phyloP scores from a whole-genome alignment of 2,329 filamentous ascomycete species.

The Epichloe gansuensis region DNA sequence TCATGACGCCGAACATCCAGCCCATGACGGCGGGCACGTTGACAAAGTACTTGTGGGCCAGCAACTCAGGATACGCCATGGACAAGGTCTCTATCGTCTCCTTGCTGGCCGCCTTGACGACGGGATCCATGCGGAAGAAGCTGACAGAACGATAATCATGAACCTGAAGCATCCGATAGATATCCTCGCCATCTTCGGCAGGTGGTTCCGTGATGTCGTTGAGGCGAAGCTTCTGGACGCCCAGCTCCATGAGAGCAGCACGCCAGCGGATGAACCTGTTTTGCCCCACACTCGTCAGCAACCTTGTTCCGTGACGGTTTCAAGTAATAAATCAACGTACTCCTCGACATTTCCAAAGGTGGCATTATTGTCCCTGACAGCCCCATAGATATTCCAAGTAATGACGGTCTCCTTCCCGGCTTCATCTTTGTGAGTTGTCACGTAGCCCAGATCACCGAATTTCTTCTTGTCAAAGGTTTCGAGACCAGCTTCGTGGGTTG shows the following conservation, averaged over 20 bases:
- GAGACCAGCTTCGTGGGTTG: conserved; percentile 56
- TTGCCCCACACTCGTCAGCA: background rate
- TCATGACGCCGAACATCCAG: conserved; percentile 68
- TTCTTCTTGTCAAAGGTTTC: conserved; percentile 53
- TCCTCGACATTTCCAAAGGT: conserved; percentile 75
- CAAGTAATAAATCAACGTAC: conserved; percentile 30
- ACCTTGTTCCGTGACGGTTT: background rate
- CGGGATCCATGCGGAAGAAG: conserved; percentile 71
- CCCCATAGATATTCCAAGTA: conserved; percentile 90
- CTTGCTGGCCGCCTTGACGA: conserved; percentile 62
- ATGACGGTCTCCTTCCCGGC: conserved; percentile 50
- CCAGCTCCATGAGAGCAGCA: conserved; percentile 79
- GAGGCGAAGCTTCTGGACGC: conserved; percentile 63
- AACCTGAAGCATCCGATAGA: conserved; percentile 83
- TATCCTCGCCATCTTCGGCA: conserved; percentile 62
- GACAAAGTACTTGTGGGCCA: conserved; percentile 83
- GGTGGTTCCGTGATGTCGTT: conserved; percentile 56
- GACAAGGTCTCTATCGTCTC: conserved; percentile 75
- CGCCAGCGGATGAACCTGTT: conserved; percentile 79
- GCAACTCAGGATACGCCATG: conserved; percentile 76
- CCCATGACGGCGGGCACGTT: conserved; percentile 89
- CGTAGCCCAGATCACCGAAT: conserved; percentile 69
- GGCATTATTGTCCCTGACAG: conserved; percentile 67
- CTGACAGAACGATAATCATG: conserved; percentile 86
- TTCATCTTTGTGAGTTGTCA: conserved; percentile 55